Base-by-base conservation (phyloP, 2,329 filamentous ascomycete species). In the Sordariomycetes sp. region DNA sequence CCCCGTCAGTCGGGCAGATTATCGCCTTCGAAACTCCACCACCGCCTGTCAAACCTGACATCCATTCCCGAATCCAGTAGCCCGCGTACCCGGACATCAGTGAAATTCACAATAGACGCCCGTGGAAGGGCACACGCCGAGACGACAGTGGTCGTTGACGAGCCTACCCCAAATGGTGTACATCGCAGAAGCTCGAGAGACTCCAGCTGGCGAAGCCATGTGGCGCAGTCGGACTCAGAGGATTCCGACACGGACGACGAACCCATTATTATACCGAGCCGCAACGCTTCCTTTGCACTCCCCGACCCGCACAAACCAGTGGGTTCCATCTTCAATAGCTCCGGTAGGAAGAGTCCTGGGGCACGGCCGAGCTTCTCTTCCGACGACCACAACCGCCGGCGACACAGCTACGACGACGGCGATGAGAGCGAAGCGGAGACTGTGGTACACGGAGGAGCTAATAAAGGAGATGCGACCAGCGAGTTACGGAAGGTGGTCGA, bases 21-120 rank as follows among this genome's bases (percentile, higher is more conserved):
- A 57, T 82, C 79, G 3, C 79, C 80, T 1, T 64, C 77, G n/a
- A 82, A 81, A 62, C 66, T 62, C 35, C 68, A 69, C 42, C 74
- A 79, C 58, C 74, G 77, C 13, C 65, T 81, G 7, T 73, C 77
- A 2, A 76, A 76, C 57, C 67, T 82, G 13, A 75, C 73, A 0
- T 81, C 81, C 1, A 85, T 85, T 34, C 80, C 81, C 0, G 82
- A 85, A 64, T 67, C 73, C 12, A 65, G 70, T 2, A 69, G 70
- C 1, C 68, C 75, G 1, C 70, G 73, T 55, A 73, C 75, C 42
- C 73, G 78, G 48, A 77, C 80, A 1, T 77, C 81, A 50, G 80
- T 85, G 7, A 81, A 78, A 62, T 82, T 86, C 60, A 82, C 76
- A 17, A 84, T 86, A 60, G 82, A 85, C 63, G 73, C 79, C n/a